phyloP scores from a whole-genome alignment of 2,329 filamentous ascomycete species.

The Erysiphe pulchra region DNA sequence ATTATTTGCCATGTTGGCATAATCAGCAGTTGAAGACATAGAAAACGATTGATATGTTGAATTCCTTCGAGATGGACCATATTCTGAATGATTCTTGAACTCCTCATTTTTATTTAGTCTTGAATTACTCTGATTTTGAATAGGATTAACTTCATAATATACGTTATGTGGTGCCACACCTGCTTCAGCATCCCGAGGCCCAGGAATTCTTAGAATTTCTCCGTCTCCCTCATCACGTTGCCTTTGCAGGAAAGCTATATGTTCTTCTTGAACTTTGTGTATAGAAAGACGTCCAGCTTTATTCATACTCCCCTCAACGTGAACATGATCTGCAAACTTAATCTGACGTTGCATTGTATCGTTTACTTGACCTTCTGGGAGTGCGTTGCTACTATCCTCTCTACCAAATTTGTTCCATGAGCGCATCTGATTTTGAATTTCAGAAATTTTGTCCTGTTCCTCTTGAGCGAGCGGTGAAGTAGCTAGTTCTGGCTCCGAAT shows the following conservation, averaged over 20 bases:
- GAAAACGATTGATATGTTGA: neutral
- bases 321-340: constrained; percentile 41
- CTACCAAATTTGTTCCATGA: neutral
- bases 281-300: constrained; percentile 24
- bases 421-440: neutral
- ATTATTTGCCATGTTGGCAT: constrained; percentile 6
- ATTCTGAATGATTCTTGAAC: neutral
- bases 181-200: constrained; percentile 68
- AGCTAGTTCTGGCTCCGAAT: neutral
- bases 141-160: constrained; percentile 11
- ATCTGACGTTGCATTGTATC: constrained; percentile 14
- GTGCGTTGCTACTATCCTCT: constrained; percentile 3
- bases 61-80: neutral
- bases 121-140: constrained; percentile 10
- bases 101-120: constrained; percentile 5
- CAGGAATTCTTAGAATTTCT: constrained; percentile 64
- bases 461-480: neutral
- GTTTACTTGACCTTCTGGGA: constrained; percentile 1
- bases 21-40: constrained; percentile 2
- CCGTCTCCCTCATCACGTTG: constrained; percentile 51
- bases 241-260: constrained; percentile 69
- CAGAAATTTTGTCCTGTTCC: neutral
- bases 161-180: constrained; percentile 45
- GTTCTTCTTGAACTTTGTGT: constrained; percentile 38
- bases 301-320: constrained; percentile 28